phyloP scores from a whole-genome alignment of 2,329 filamentous ascomycete genomes.

The Xylariaceae sp. region DNA sequence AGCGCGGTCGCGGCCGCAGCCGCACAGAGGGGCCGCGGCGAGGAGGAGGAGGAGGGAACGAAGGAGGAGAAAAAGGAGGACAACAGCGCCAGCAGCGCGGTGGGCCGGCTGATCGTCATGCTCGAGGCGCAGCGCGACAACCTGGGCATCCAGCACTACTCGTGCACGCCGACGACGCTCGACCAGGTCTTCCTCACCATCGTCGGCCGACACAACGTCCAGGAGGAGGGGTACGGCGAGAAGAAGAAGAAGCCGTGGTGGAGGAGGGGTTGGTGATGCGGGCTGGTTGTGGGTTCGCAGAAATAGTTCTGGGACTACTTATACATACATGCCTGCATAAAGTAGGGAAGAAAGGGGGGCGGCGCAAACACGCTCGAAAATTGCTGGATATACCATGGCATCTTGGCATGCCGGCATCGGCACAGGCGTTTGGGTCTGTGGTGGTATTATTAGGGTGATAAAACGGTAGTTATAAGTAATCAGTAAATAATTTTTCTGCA shows the following conservation, averaged over 20 bases:
- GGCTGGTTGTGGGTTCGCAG: neutral
- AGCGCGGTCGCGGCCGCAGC: slow-evolving; percentile 29
- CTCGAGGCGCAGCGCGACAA: slow-evolving; percentile 63
- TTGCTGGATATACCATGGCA: too few relatives aligned
- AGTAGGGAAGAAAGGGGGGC: too few relatives aligned
- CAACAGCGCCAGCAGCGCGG: slow-evolving; percentile 46
- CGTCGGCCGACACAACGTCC: slow-evolving; percentile 69
- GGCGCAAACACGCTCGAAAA: too few relatives aligned
- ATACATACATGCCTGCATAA: too few relatives aligned
- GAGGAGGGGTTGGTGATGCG: slow-evolving; percentile 9
- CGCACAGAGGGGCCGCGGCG: slow-evolving; percentile 26
- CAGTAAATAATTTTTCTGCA: too few relatives aligned
- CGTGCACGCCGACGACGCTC: slow-evolving; percentile 76
- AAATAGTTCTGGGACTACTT: too few relatives aligned
- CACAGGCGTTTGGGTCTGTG: too few relatives aligned
- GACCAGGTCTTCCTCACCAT: slow-evolving; percentile 89
- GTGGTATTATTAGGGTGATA: too few relatives aligned
- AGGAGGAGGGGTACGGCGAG: slow-evolving; percentile 53
- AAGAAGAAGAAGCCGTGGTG: slow-evolving; percentile 19
- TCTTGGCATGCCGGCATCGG: too few relatives aligned
- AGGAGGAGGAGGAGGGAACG: slow-evolving; percentile 26
- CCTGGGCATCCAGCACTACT: slow-evolving; percentile 77
- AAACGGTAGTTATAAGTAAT: too few relatives aligned
- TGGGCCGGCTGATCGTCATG: slow-evolving; percentile 62
- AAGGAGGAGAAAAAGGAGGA: too few relatives aligned